Percentiles rank a stretch among this genome's conserved stretches.
phyloP scores from a whole-genome alignment of 2,329 filamentous ascomycete genomes.

The Epichloe brachyelytri region DNA sequence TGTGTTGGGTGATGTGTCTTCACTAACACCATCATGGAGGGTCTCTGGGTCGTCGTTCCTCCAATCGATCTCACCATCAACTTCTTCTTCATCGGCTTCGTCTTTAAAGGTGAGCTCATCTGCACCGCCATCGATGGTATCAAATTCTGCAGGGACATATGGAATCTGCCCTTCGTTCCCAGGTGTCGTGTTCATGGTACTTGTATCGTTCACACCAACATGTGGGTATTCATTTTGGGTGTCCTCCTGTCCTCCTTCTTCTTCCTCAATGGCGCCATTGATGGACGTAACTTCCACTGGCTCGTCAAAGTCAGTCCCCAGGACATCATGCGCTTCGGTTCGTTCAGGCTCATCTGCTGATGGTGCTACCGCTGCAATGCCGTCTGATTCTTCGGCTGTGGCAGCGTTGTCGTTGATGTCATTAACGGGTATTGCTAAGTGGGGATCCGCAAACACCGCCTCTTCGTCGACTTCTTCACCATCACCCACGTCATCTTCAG shows the following conservation, averaged over 20 bases:
- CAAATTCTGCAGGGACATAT: neutral
- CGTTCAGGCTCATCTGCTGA: neutral
- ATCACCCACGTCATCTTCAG: constrained; percentile 10
- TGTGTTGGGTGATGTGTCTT: constrained; percentile 1
- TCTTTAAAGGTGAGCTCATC: neutral
- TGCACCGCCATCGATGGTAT: neutral
- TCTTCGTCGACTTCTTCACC: constrained; percentile 11
- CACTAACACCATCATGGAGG: neutral
- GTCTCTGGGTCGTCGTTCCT: constrained; percentile 8
- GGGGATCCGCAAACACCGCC: constrained; percentile 7
- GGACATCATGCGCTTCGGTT: constrained; percentile 1
- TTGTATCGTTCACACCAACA: neutral
- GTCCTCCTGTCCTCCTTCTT: neutral
- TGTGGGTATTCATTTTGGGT: neutral
- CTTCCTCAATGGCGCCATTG: neutral
- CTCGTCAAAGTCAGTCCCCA: constrained; percentile 3
- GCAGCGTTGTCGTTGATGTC: neutral
- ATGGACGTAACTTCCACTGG: neutral
- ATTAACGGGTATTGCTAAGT: neutral
- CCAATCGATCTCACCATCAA: constrained; percentile 10
- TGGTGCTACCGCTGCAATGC: neutral
- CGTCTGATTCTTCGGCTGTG: neutral
- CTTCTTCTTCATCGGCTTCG: constrained; percentile 2
- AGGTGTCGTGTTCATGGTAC: constrained; percentile 1
- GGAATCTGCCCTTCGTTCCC: constrained; percentile 22